Base-by-base conservation (phyloP, 2,329 filamentous ascomycete genomes). In the Salinomyces thailandicus region DNA sequence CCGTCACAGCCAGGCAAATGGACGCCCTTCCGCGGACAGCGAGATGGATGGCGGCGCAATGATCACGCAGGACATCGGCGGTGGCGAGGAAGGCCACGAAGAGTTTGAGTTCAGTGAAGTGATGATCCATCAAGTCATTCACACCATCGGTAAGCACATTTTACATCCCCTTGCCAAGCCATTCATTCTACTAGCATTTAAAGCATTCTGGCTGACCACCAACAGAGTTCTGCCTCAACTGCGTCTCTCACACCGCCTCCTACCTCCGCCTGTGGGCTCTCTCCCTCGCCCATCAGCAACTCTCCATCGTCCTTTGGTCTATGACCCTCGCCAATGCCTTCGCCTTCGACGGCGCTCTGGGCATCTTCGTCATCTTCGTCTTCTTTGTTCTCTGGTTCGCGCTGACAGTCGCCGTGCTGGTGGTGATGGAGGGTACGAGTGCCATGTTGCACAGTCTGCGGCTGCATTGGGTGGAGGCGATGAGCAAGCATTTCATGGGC, bases 41-140 rank as follows among this genome's bases (percentile, higher is more conserved):
- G 86, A 91, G 38, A 79, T 79, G 22, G 85, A 93, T 48, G 85
- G 83, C 30, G 77, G 82, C 41, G 85, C 81, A 37, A 84, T 94
- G 78, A 86, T 94, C 57, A 84, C 85, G 2, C 79, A 93, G 59
- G 85, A 91, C 55, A 76, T 93, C 48, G 62, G 62, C 22, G 45
- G 63, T 31, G 74, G 78, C 19, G 73, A 72, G 29, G 84, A 85
- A 33, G 87, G 87, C 50, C 85, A 95, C 51, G 87, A 91, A 54
- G 91, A 98, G 58, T 98, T 98, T 60, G 91, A 98, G 52, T 98
- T 98, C 60, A 77, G 81, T 42, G 91, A 98, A 61, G 75, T 86
- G 46, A 95, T 98, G 86, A 98, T 98, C 57, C 91, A 98, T 65
- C 91, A 98, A 62, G 77, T 95, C 59, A 98, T 98, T 56, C 93